These are phyloP conservation scores for Entomortierella chlamydospora DNA, from an alignment of 192 early-diverging fungal genomes.

Conservation along the genomic window DNA sequence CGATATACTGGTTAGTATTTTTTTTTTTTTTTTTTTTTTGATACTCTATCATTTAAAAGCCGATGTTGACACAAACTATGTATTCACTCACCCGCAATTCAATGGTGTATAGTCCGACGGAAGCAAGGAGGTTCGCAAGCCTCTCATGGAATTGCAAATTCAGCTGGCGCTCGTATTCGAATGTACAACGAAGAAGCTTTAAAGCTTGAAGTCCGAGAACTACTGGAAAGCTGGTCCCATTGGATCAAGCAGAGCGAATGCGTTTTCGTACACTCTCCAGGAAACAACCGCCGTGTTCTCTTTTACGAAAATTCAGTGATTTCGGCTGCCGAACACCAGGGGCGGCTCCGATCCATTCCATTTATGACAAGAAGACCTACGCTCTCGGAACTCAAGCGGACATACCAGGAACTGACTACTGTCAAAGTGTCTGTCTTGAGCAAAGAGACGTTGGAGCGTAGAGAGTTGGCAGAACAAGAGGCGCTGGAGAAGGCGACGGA, in stretches of 20 bases:
- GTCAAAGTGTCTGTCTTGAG: conserved; percentile 64
- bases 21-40: not conserved
- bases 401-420: conserved; percentile 72
- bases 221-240: conserved; percentile 78
- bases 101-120: conserved; percentile 68
- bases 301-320: conserved; percentile 62
- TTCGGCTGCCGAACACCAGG: conserved; percentile 29
- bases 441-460: conserved; percentile 27
- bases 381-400: conserved; percentile 73
- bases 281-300: conserved; percentile 67
- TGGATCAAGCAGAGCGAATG: conserved; percentile 69
- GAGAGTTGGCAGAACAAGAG: conserved; percentile 44
- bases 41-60: not conserved
- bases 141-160: conserved; percentile 82
- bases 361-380: conserved; percentile 58
- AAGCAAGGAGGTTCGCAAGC: conserved; percentile 97
- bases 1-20: conserved; percentile 87
- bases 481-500: conserved; percentile 24
- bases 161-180: conserved; percentile 91
- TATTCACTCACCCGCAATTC: too few relatives aligned
- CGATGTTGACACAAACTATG: not conserved
- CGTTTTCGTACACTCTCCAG: conserved; percentile 84
- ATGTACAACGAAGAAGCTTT: conserved; percentile 91
- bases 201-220: conserved; percentile 79
- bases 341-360: conserved; percentile 47